These are phyloP conservation scores for Lentinula aciculospora DNA, from an alignment of 768 basidiomycete genomes.

Conservation along the genomic window DNA sequence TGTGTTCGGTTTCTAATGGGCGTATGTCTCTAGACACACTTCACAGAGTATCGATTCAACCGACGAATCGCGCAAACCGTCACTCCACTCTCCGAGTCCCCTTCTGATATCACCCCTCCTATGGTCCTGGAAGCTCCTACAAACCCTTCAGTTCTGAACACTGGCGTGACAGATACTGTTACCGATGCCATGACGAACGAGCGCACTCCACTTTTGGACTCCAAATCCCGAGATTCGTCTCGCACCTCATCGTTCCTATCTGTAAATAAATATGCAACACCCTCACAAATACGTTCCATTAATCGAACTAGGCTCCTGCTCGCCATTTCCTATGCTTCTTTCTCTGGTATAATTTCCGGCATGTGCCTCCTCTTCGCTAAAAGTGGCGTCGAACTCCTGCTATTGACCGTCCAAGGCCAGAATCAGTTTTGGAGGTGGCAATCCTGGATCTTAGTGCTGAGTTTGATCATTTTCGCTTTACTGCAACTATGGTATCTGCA, in stretches of 20 bases:
- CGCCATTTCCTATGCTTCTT: slow-evolving; percentile 81
- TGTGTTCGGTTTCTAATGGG: neutral
- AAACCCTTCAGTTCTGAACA: slow-evolving; percentile 31
- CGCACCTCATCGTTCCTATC: slow-evolving; percentile 20
- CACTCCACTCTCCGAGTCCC: slow-evolving; percentile 16
- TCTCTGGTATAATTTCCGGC: slow-evolving; percentile 84
- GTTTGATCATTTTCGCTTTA: slow-evolving; percentile 68
- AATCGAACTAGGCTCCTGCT: slow-evolving; percentile 54
- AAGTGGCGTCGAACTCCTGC: slow-evolving; percentile 83
- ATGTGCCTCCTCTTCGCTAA: slow-evolving; percentile 94
- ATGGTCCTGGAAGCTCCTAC: slow-evolving; percentile 30
- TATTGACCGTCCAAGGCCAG: slow-evolving; percentile 67
- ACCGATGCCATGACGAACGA: slow-evolving; percentile 37
- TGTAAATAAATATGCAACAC: slow-evolving; percentile 11
- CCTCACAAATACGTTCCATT: slow-evolving; percentile 20
- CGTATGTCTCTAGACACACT: slow-evolving; percentile 53
- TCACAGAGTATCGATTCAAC: slow-evolving; percentile 57
- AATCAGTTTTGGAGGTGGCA: slow-evolving; percentile 86
- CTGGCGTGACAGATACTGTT: slow-evolving; percentile 24
- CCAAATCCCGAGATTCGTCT: slow-evolving; percentile 26
- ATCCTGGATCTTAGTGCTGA: slow-evolving; percentile 74
- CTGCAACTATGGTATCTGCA: slow-evolving; percentile 84
- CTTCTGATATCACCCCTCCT: slow-evolving; percentile 25
- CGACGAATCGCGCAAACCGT: slow-evolving; percentile 23
- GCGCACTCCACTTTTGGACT: slow-evolving; percentile 51